Conservation (phyloP, 23 red algal genomes). For the Pyropia haitanensis region DNA sequence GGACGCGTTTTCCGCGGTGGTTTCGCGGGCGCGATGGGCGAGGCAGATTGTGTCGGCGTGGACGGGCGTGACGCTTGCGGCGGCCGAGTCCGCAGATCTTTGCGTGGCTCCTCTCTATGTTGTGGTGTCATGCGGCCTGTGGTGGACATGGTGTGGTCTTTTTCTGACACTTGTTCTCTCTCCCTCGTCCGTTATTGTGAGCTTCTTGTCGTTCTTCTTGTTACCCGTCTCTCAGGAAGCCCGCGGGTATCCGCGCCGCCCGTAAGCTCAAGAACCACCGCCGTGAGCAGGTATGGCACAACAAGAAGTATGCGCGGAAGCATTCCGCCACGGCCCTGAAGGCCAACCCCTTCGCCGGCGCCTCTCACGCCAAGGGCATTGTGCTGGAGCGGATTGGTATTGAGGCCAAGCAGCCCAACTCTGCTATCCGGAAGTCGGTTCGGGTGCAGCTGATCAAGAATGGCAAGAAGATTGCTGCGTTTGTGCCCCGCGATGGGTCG, state of each 20-base stretch:
- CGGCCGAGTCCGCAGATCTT: too few relatives aligned
- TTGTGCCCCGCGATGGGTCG: slow-evolving; percentile 93
- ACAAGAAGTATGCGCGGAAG: slow-evolving; percentile 91
- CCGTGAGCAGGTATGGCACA: slow-evolving; percentile 83
- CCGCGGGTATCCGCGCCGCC: slow-evolving; percentile 79
- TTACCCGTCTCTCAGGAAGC: slow-evolving; percentile 6
- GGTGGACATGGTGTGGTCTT: neutral
- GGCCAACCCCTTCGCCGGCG: slow-evolving; percentile 93
- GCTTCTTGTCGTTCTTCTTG: neutral
- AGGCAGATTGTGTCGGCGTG: too few relatives aligned
- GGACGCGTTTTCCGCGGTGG: too few relatives aligned
- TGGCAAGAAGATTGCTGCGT: slow-evolving; percentile 98
- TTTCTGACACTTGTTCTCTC: neutral
- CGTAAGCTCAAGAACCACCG: slow-evolving; percentile 92
- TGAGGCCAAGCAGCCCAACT: slow-evolving; percentile 99
- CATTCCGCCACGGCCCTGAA: slow-evolving; percentile 84
- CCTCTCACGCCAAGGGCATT: slow-evolving; percentile 98
- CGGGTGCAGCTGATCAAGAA: slow-evolving; percentile 99
- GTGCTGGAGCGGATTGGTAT: slow-evolving; percentile 96
- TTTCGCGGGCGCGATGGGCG: too few relatives aligned
- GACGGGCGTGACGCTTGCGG: too few relatives aligned
- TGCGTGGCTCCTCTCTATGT: too few relatives aligned
- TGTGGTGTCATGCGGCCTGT: too few relatives aligned
- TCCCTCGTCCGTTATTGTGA: neutral
- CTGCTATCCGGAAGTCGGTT: slow-evolving; percentile 96